A percentile compares a stretch with the other conserved stretches of the same genome.
These are phyloP conservation scores for Calonectria multiphialidica DNA, from an alignment of 2,329 filamentous ascomycete species.

Conservation along the genomic window DNA sequence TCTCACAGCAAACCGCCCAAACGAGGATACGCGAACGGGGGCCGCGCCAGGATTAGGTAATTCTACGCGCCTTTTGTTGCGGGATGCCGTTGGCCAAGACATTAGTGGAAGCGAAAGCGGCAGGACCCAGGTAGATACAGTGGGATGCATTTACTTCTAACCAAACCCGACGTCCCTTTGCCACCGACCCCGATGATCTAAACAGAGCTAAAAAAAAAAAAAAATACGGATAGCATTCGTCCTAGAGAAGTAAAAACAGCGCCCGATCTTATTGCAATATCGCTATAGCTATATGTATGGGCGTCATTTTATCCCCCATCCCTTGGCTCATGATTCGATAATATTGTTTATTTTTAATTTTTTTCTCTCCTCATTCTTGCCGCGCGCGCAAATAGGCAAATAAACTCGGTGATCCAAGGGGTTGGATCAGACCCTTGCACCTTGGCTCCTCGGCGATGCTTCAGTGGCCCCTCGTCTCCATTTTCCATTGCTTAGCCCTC, in stretches of 20 bases:
- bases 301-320: not conserved
- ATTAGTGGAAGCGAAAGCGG: not conserved
- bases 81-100: not conserved
- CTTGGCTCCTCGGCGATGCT: not conserved
- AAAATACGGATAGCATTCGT: not conserved
- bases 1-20: not conserved
- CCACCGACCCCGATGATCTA: no score
- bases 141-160: not conserved
- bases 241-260: no score
- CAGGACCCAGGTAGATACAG: not conserved
- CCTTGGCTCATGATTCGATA: not conserved
- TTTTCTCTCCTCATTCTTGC: not conserved
- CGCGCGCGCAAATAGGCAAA: not conserved
- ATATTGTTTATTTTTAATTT: not conserved
- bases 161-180: no score
- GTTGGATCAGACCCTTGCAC: not conserved
- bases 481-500: not conserved
- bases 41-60: constrained; percentile 4
- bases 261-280: no score
- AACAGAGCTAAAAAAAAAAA: not conserved
- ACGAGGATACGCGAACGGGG: not conserved
- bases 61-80: not conserved
- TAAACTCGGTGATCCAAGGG: not conserved
- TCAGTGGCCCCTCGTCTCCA: not conserved
- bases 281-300: not conserved